phyloP scores from a whole-genome alignment of 2,329 filamentous ascomycete species.

The Colletotrichum sp. region DNA sequence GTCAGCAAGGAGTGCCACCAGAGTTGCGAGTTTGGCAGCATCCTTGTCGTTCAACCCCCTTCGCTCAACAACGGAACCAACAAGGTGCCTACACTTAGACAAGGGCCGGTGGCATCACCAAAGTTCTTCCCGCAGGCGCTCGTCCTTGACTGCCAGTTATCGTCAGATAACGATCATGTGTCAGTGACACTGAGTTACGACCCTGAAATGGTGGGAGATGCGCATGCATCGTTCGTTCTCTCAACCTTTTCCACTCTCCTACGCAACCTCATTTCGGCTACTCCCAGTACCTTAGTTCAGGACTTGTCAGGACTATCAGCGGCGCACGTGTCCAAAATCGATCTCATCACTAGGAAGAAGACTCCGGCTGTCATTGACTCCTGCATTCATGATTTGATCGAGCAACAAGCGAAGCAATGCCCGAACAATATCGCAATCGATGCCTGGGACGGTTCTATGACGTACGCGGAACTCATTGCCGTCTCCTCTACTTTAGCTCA shows the following conservation, averaged over 20 bases:
- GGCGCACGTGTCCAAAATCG: not conserved
- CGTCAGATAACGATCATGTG: not conserved
- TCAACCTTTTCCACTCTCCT: not conserved
- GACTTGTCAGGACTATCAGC: not conserved
- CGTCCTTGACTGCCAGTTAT: not conserved
- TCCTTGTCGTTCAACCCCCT: constrained; percentile 33
- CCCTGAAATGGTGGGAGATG: not conserved
- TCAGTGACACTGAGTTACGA: not conserved
- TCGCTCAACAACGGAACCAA: not conserved
- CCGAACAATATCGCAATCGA: not conserved
- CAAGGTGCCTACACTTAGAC: not conserved
- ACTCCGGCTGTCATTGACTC: not conserved
- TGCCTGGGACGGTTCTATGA: constrained; percentile 14
- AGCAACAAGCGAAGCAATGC: not conserved
- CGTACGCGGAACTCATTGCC: constrained; percentile 20
- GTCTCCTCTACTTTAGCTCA: constrained; percentile 19
- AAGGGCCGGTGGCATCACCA: not conserved
- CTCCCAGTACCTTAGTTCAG: not conserved
- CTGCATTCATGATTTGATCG: not conserved
- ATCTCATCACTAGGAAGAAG: not conserved
- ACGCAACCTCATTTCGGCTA: not conserved
- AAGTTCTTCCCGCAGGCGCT: not conserved
- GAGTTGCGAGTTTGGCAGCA: constrained; percentile 29
- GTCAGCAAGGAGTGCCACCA: constrained; percentile 16
- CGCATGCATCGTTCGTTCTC: not conserved